A percentile compares a stretch with the other conserved stretches of the same genome.
Conservation (phyloP, 163 green algal species). For the Volvox carteri region DNA sequence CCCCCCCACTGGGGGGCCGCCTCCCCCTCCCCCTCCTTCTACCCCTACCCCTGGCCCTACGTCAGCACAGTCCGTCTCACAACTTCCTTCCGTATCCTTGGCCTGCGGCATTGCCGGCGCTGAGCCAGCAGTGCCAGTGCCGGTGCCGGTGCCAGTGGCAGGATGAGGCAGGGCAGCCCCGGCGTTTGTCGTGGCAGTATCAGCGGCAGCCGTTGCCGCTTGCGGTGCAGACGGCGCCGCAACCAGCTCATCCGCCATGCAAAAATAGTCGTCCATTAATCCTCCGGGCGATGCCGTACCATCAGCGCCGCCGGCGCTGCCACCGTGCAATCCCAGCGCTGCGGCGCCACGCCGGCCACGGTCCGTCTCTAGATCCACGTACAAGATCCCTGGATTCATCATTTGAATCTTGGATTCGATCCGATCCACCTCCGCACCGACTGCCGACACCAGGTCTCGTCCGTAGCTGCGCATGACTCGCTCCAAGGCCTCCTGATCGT, state of each 20-base stretch:
- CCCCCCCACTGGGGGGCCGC: too few relatives aligned
- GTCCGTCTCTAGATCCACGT: slow-evolving; percentile 49
- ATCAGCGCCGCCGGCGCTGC: background rate
- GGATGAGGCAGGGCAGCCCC: too few relatives aligned
- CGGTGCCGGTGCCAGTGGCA: too few relatives aligned
- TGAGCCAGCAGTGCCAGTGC: too few relatives aligned
- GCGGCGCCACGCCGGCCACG: slow-evolving; percentile 12
- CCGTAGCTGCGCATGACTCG: slow-evolving; percentile 65
- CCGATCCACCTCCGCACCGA: slow-evolving; percentile 93
- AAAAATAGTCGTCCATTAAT: slow-evolving; percentile 4
- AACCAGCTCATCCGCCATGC: background rate
- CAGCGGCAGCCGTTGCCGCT: too few relatives aligned
- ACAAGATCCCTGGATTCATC: slow-evolving; percentile 47
- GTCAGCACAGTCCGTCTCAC: too few relatives aligned
- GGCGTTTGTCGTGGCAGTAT: too few relatives aligned
- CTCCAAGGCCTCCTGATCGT: slow-evolving; percentile 18
- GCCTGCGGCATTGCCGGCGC: too few relatives aligned
- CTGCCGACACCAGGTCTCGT: slow-evolving; percentile 81
- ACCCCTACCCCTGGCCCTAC: too few relatives aligned
- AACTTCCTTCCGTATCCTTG: too few relatives aligned
- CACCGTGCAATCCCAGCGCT: background rate
- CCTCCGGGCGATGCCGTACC: slow-evolving; percentile 7
- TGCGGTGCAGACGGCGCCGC: too few relatives aligned
- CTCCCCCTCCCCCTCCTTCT: too few relatives aligned
- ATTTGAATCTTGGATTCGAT: slow-evolving; percentile 88